Base-by-base conservation (phyloP, 169 alveolate species). In the Eimeria mitis region DNA sequence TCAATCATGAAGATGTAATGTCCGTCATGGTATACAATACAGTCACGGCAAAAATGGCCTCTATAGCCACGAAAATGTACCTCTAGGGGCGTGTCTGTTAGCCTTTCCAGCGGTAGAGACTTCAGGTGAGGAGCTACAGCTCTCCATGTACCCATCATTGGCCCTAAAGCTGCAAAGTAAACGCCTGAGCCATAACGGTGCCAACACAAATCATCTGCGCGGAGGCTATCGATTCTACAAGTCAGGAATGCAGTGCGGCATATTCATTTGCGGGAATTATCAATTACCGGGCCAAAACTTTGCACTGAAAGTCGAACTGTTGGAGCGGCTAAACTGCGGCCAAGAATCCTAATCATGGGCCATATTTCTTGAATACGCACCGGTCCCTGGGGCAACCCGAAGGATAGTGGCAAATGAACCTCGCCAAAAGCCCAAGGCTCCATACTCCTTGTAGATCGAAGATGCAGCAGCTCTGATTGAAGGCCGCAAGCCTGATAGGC, bases 321-420 rank as follows among this genome's bases (percentile, higher is more conserved):
- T 23, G 34, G 13, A 47, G 42, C 8, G 16, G 16, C 87, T 2
- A 47, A 28, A 42, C 40, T 42, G 87, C 42, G 42, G 42, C 2
- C 40, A 28, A 44, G 2, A 78, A 0, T 44, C 65, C 40, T 47
- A 78, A 9, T 34, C 52, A 71, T 44, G 59, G 44, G 68, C 76
- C 90, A 75, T 19, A 34, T 2, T 47, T n/a, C 42, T 68, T 59
- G 37, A 3, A 44, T 11, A n/a, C 87, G 21, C 56, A 47, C 94
- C 97, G 63, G 94, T 76, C 85, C 97, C 97, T 14, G 97, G 97
- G 28, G 91, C 95, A 37, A 95, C 94, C 70, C 97, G 95, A 44
- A 95, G 73, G 89, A 95, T 37, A 34, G 95, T 78, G 31, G 97
- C 94, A 37, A 89, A 31, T 25, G 92, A 47, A 28, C 97, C 97